Evolutionary conservation across 352 stramenopile species (phyloP), one percentile per base, ranked within the genome.

Genomic region (Pythium aquatile): DNA sequence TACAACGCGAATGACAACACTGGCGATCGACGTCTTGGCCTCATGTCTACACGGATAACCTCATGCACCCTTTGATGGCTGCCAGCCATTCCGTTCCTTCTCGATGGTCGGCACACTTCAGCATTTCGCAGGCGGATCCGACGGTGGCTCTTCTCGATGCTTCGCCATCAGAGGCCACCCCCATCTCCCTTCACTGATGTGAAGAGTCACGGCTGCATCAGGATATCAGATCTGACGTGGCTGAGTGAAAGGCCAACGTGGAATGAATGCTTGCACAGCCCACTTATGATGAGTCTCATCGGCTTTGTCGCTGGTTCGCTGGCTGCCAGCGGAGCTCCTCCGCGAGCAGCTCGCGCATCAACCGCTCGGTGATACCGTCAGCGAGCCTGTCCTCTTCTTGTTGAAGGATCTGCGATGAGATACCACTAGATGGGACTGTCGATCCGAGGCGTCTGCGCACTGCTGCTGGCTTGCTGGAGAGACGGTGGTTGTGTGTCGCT

Each of bases 211-310:
- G 65, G 46, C 65, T 48, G 65, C 57, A 71, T 66, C 65, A 26
- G 48, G 13, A 28, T 29, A 52, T 71, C 58, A 71, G 58, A 63
- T 66, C 65, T 66, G 65, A 71, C 65, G 65, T 71, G 65, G 63
- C 32, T 16, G 30, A 3, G 7, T 39, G 3, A 14, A 39, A 5
- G 33, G 26, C 29, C 11, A 26, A 35, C 42, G 29, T 13, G 30
- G 59, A 65, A 53, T 65, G 37, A 58, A 56, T 61, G 60, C 49
- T 44, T 65, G 48, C 59, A 57, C 32, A 26, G 14, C 29, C 24
- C n/a, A 9, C n/a, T 14, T 11, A 54, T 24, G 20, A 54, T n/a
- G 47, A 10, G 3, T 35, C 28, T 57, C 16, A 57, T 10, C 30
- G 16, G 14, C n/a, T 6, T 17, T 26, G 51, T 57, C 51, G 30